These are phyloP conservation scores for Penicillium thymicola DNA, from an alignment of 2,329 filamentous ascomycete species.

Conservation along the genomic window DNA sequence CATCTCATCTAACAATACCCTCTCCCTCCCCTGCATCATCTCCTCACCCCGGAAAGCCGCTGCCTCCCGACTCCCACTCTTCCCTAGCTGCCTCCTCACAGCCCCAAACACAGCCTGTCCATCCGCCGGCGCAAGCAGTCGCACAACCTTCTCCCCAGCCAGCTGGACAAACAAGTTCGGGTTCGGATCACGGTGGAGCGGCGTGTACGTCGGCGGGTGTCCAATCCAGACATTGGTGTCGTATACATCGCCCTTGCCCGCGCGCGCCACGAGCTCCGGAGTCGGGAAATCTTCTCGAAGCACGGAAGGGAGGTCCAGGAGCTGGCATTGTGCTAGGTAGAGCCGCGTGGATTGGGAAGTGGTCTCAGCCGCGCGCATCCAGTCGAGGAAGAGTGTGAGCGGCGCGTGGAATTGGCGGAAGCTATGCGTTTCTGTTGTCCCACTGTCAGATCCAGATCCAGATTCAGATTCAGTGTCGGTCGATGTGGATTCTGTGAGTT, in stretches of 20 bases:
- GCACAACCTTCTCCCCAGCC: slow-evolving; percentile 66
- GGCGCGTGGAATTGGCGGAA: slow-evolving; percentile 50
- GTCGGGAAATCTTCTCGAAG: slow-evolving; percentile 66
- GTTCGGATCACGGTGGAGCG: slow-evolving; percentile 88
- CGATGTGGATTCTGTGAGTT: slow-evolving; percentile 46
- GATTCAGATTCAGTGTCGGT: neutral
- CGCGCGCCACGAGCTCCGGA: slow-evolving; percentile 60
- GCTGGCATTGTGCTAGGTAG: slow-evolving; percentile 80
- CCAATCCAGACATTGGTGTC: slow-evolving; percentile 85
- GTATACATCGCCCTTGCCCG: slow-evolving; percentile 81
- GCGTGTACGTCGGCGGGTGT: slow-evolving; percentile 79
- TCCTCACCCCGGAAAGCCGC: slow-evolving; percentile 68
- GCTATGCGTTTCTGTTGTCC: slow-evolving; percentile 12
- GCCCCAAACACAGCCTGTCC: slow-evolving; percentile 64
- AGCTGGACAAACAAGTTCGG: slow-evolving; percentile 89
- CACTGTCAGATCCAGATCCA: neutral
- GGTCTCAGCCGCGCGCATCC: slow-evolving; percentile 36
- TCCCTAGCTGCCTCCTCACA: slow-evolving; percentile 43
- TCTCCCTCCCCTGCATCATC: slow-evolving; percentile 86
- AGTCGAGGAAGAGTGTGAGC: slow-evolving; percentile 62
- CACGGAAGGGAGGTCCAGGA: slow-evolving; percentile 62
- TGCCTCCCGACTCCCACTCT: slow-evolving; percentile 30
- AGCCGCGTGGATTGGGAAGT: slow-evolving; percentile 45
- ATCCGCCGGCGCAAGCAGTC: slow-evolving; percentile 63
- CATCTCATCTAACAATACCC: slow-evolving; percentile 60